A percentile compares a stretch with the other conserved stretches of the same genome.
Conservation (phyloP, 2,329 filamentous ascomycete species). For the Epichloe sibirici region DNA sequence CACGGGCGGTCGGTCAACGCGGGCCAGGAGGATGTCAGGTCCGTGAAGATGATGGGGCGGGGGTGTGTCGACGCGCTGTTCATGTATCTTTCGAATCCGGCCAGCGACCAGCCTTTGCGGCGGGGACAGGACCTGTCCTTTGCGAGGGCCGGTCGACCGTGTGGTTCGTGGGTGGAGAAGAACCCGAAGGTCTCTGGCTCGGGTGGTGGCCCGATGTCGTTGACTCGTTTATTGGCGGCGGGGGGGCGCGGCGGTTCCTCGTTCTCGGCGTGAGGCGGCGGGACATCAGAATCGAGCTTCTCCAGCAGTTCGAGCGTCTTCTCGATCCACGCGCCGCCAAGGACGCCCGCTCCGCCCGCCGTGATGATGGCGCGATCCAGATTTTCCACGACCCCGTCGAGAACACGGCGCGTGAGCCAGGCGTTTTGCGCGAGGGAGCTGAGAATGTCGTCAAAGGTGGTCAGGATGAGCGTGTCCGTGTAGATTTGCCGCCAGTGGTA, state of each 20-base stretch:
- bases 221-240: slow-evolving; percentile 12
- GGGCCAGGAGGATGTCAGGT: slow-evolving; percentile 57
- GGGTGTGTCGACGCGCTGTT: slow-evolving; percentile 27
- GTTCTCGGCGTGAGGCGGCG: too few relatives aligned
- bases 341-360: slow-evolving; percentile 47
- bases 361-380: slow-evolving; percentile 71
- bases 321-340: slow-evolving; percentile 41
- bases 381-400: slow-evolving; percentile 47
- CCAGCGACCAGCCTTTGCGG: slow-evolving; percentile 35
- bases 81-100: slow-evolving; percentile 51
- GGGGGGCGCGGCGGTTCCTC: not conserved
- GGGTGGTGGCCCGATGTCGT: not conserved
- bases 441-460: slow-evolving; percentile 32
- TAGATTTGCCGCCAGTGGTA: slow-evolving; percentile 58
- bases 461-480: slow-evolving; percentile 56
- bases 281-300: slow-evolving; percentile 11
- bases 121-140: slow-evolving; percentile 15
- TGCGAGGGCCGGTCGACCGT: slow-evolving; percentile 15
- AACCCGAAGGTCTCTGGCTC: not conserved
- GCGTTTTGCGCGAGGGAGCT: not conserved
- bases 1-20: slow-evolving; percentile 58
- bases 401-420: slow-evolving; percentile 9
- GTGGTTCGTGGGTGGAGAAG: slow-evolving; percentile 19
- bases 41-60: slow-evolving; percentile 57
- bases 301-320: slow-evolving; percentile 33